Evolutionary conservation across 2,329 filamentous ascomycete genomes (phyloP).

Genomic region (Hymenoscyphus scutula): DNA sequence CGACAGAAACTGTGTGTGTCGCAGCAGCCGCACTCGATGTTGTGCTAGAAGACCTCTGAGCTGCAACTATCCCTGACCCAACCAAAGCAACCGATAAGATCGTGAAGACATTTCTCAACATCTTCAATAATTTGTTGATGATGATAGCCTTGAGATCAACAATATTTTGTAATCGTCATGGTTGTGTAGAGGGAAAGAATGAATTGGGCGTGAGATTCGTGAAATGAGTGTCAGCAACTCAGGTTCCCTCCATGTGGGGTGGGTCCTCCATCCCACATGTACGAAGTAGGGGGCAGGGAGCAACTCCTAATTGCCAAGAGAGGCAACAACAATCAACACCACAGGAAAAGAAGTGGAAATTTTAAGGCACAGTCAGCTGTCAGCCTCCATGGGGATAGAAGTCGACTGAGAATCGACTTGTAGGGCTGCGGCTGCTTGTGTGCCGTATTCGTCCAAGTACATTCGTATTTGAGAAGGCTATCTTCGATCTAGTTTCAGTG

Average conservation of each 20-base stretch:
- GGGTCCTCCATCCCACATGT: background rate
- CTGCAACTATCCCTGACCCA: slow-evolving; percentile 12
- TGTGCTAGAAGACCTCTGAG: slow-evolving; percentile 16
- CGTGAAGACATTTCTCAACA: slow-evolving; percentile 20
- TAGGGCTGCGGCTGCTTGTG: slow-evolving; percentile 4
- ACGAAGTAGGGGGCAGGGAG: background rate
- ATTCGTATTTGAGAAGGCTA: background rate
- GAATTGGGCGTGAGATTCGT: slow-evolving; percentile 7
- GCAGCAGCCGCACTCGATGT: slow-evolving; percentile 24
- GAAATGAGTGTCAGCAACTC: slow-evolving; percentile 11
- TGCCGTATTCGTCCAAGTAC: background rate
- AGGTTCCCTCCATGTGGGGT: slow-evolving; percentile 14
- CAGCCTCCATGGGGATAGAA: slow-evolving; percentile 6
- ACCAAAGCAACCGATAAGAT: slow-evolving; percentile 22
- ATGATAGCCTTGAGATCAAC: background rate
- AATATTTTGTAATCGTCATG: slow-evolving; percentile 14
- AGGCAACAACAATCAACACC: background rate
- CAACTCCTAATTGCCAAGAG: slow-evolving; percentile 1
- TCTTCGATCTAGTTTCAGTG: background rate
- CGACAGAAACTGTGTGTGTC: slow-evolving; percentile 35
- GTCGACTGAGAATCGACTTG: background rate
- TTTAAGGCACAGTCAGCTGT: slow-evolving; percentile 8
- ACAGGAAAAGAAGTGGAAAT: slow-evolving; percentile 6
- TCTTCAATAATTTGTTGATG: slow-evolving; percentile 16
- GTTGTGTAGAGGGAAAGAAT: slow-evolving; percentile 11